Base-by-base conservation (phyloP, 345 rosid genomes). In the Zanthoxylum bungeanum region DNA sequence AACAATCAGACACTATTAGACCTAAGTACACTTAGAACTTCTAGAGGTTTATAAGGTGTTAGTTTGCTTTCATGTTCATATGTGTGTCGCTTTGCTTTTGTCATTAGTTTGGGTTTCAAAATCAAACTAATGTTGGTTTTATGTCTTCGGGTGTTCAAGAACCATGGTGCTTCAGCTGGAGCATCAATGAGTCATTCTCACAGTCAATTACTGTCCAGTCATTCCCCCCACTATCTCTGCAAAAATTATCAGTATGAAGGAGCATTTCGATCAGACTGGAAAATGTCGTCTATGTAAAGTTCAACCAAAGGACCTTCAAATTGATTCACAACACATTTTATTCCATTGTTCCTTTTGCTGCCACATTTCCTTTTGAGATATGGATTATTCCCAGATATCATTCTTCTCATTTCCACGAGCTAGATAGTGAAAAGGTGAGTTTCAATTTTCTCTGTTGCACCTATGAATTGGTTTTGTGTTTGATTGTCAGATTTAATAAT, bases 131-230 rank as follows among this genome's bases (percentile, higher is more conserved):
- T 47, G 39, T 56, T 72, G 33, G 60, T 60, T 47, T 73, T 62
- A 46, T 80, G 58, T 47, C 36, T 19, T 19, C 64, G 92, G 99
- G 93, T 95, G 47, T 95, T 95, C 72, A 92, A 95, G 96, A 95
- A 92, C 84, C 87, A 91, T 44, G 90, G 96, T 28, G 91, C 91
- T 10, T 89, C 94, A n/a, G 98, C 99, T 19, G 94, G 98, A 73
- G 99, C 97, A 56, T 92, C 99, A 16, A 44, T 91, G 86, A 92
- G 91, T 82, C 98, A 95, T 66, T 91, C 99, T 14, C 98, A 92
- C 75, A 91, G 90, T 74, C 97, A 95, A 85, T 80, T 92, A 5
- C 72, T 95, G 73, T 9, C 98, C 99, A 9, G 62, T 87, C 34
- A 53, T 92, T 73, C 99, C 98, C 31, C 85, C 96, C 0, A 80